These are phyloP conservation scores for Rhodofomes roseus DNA, from an alignment of 1,284 basidiomycete species.

Conservation along the genomic window DNA sequence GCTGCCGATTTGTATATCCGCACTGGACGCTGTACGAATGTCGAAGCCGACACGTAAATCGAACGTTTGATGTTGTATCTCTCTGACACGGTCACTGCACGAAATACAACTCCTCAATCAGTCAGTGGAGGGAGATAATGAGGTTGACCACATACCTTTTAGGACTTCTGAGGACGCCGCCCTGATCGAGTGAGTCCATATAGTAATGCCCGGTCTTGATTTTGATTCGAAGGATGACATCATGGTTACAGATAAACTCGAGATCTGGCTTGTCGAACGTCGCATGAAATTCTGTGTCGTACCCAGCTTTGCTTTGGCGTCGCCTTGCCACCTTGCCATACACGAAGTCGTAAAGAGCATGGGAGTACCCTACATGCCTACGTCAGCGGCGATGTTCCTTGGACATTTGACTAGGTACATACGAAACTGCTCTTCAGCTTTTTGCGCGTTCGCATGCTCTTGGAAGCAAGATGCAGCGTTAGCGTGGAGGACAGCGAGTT, in stretches of 20 bases:
- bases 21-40: neutral
- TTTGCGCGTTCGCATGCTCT: conserved; percentile 16
- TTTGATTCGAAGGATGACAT: conserved; percentile 20
- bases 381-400: too few relatives aligned
- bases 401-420: neutral
- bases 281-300: conserved; percentile 20
- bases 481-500: conserved; percentile 24
- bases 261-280: conserved; percentile 20
- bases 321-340: conserved; percentile 6
- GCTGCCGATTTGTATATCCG: conserved; percentile 1
- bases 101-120: conserved; percentile 6
- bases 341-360: conserved; percentile 21
- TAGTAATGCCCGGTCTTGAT: conserved; percentile 23
- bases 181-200: conserved; percentile 10
- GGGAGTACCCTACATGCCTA: conserved; percentile 11
- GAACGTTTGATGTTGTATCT: neutral
- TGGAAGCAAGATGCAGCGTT: conserved; percentile 23
- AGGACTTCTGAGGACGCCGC: neutral
- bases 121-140: neutral
- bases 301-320: conserved; percentile 1
- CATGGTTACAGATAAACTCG: conserved; percentile 29
- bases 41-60: conserved; percentile 7
- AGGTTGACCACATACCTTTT: conserved; percentile 3
- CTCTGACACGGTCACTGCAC: conserved; percentile 4
- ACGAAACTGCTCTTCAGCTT: conserved; percentile 12